Percentiles rank a stretch among this genome's conserved stretches.
These are phyloP conservation scores for Melanomma pulvis-pyrius DNA, from an alignment of 495 filamentous ascomycete genomes.

Conservation along the genomic window DNA sequence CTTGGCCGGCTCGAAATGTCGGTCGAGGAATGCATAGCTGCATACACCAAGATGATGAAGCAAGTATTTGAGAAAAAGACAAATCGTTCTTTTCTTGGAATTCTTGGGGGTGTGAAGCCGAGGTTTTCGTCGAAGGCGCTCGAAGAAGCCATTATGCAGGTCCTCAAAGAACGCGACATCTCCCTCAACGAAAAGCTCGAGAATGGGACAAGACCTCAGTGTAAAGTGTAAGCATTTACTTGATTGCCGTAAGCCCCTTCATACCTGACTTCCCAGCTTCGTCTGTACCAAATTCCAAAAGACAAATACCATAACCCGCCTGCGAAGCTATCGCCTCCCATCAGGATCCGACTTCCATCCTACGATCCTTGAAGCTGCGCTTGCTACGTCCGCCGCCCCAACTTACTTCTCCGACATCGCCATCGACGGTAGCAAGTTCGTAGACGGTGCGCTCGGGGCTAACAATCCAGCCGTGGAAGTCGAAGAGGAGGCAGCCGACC, in stretches of 20 bases:
- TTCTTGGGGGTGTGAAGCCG: background rate
- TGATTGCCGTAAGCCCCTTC: background rate
- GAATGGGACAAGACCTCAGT: constrained; percentile 7
- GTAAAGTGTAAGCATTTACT: constrained; percentile 1
- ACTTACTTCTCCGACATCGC: constrained; percentile 35
- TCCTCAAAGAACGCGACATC: background rate
- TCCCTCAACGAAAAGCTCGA: constrained; percentile 14
- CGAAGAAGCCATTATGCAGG: constrained; percentile 11
- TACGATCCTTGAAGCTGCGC: constrained; percentile 16
- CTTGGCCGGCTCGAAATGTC: constrained; percentile 31
- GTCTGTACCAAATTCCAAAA: constrained; percentile 17
- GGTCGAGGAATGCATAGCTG: constrained; percentile 22
- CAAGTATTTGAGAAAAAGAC: constrained; percentile 21
- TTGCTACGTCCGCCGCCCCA: constrained; percentile 24
- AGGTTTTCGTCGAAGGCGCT: constrained; percentile 6
- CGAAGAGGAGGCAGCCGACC: constrained; percentile 16
- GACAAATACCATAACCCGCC: constrained; percentile 9
- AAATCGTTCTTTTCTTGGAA: background rate
- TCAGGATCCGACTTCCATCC: background rate
- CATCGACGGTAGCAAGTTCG: constrained; percentile 47
- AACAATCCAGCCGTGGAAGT: constrained; percentile 27
- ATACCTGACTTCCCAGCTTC: constrained; percentile 7
- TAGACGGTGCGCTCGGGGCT: constrained; percentile 31
- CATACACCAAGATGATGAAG: constrained; percentile 25
- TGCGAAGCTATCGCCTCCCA: constrained; percentile 14